Evolutionary conservation across 768 basidiomycete genomes (phyloP).

Genomic region (Russula abietina): DNA sequence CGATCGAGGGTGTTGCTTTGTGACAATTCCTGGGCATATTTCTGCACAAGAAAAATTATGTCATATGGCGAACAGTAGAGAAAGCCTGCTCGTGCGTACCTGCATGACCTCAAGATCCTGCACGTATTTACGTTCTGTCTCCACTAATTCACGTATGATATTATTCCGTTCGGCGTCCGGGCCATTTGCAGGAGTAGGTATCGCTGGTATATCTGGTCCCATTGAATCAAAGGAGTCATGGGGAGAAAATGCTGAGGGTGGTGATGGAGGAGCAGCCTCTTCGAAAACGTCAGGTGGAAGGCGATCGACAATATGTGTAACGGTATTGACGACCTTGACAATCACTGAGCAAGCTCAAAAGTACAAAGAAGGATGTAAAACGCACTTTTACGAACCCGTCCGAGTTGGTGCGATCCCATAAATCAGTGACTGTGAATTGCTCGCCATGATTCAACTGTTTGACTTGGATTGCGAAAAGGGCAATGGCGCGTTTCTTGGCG

Average conservation of each 20-base stretch:
- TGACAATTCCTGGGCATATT: conserved; percentile 81
- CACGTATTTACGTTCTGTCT: conserved; percentile 94
- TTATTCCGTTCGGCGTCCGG: conserved; percentile 67
- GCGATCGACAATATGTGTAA: conserved; percentile 73
- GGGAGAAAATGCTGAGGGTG: conserved; percentile 43
- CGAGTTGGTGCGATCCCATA: conserved; percentile 86
- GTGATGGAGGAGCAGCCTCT: conserved; percentile 48
- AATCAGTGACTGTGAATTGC: conserved; percentile 85
- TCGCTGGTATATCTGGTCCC: conserved; percentile 37
- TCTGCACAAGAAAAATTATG: conserved; percentile 42
- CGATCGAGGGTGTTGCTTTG: conserved; percentile 83
- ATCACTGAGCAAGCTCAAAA: conserved; percentile 14
- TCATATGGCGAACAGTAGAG: neutral
- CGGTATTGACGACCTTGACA: conserved; percentile 78
- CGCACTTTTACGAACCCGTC: conserved; percentile 92
- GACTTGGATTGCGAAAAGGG: conserved; percentile 87
- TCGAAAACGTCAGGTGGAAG: conserved; percentile 68
- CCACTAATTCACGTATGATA: conserved; percentile 82
- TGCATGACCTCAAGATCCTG: conserved; percentile 96
- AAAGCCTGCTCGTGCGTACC: conserved; percentile 41
- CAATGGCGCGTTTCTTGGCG: conserved; percentile 84
- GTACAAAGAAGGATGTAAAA: conserved; percentile 9
- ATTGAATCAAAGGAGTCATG: conserved; percentile 59
- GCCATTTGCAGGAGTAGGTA: conserved; percentile 44
- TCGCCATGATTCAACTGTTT: conserved; percentile 66